Conservation (phyloP, 2,329 filamentous ascomycete genomes). For the Ceratocystis smalleyi region DNA sequence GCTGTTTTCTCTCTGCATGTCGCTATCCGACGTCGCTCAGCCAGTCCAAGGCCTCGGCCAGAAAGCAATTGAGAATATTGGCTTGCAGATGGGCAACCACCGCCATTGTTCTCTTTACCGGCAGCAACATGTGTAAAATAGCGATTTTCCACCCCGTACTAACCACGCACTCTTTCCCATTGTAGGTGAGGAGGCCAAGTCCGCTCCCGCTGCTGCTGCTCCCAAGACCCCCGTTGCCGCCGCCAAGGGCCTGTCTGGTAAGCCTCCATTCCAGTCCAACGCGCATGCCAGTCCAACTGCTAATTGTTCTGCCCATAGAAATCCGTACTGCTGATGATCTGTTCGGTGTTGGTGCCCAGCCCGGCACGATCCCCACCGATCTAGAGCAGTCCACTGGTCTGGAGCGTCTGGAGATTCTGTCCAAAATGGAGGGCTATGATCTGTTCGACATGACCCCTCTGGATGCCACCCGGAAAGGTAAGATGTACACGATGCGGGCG, state of each 20-base stretch:
- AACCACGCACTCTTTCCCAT: neutral
- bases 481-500: neutral
- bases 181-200: slow-evolving; percentile 19
- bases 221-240: slow-evolving; percentile 29
- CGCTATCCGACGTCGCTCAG: neutral
- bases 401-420: slow-evolving; percentile 94
- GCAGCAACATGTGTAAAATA: neutral
- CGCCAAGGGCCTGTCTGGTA: slow-evolving; percentile 36
- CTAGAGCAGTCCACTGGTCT: slow-evolving; percentile 92
- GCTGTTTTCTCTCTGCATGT: neutral
- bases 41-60: neutral
- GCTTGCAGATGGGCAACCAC: neutral
- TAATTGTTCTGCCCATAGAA: slow-evolving; percentile 38
- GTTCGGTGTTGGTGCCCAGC: slow-evolving; percentile 61
- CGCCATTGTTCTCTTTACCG: neutral
- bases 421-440: slow-evolving; percentile 98
- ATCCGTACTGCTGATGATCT: slow-evolving; percentile 73
- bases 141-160: slow-evolving; percentile 4
- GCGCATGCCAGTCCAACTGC: neutral
- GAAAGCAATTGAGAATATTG: neutral
- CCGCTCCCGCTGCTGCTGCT: slow-evolving; percentile 13
- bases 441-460: slow-evolving; percentile 97
- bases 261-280: slow-evolving; percentile 19
- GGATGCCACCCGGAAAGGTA: slow-evolving; percentile 77
- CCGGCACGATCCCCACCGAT: slow-evolving; percentile 81